A percentile compares a stretch with the other conserved stretches of the same genome.
Evolutionary conservation across 2,329 filamentous ascomycete genomes (phyloP).

Genomic region (Ascochyta pisi): DNA sequence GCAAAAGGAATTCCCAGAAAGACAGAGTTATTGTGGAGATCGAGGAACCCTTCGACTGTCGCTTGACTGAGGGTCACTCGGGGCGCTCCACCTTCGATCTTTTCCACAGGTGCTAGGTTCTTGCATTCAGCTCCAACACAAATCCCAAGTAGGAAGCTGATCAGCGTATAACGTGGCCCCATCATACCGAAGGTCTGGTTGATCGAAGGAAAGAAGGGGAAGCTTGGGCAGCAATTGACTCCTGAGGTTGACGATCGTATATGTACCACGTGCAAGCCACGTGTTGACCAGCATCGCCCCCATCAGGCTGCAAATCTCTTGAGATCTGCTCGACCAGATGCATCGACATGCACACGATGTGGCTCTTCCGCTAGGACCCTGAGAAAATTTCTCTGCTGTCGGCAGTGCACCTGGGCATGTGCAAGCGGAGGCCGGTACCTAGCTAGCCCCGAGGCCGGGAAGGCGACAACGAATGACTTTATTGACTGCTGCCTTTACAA

Average conservation of each 20-base stretch:
- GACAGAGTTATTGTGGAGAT: conserved; percentile 28
- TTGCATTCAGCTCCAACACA: conserved; percentile 12
- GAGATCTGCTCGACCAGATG: conserved; percentile 12
- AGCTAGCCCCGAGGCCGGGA: background rate
- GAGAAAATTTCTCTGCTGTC: conserved; percentile 14
- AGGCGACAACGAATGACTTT: conserved; percentile 1
- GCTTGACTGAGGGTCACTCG: conserved; percentile 23
- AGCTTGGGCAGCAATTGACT: conserved; percentile 3
- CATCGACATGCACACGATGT: conserved; percentile 3
- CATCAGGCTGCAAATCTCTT: conserved; percentile 2
- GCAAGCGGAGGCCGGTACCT: background rate
- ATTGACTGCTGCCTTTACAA: conserved; percentile 1
- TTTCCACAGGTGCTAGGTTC: conserved; percentile 16
- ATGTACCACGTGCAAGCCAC: conserved; percentile 15
- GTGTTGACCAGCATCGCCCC: background rate
- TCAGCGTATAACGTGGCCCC: conserved; percentile 8
- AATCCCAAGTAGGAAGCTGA: conserved; percentile 8
- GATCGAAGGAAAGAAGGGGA: background rate
- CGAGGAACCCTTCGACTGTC: conserved; percentile 27
- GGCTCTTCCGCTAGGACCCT: conserved; percentile 8
- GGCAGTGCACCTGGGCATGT: conserved; percentile 1
- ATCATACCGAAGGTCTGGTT: conserved; percentile 4
- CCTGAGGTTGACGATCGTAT: conserved; percentile 7
- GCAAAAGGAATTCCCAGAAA: conserved; percentile 36
- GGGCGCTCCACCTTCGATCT: conserved; percentile 15